Conservation (phyloP, 1,284 basidiomycete genomes). For the Rhodotorula sp. region DNA sequence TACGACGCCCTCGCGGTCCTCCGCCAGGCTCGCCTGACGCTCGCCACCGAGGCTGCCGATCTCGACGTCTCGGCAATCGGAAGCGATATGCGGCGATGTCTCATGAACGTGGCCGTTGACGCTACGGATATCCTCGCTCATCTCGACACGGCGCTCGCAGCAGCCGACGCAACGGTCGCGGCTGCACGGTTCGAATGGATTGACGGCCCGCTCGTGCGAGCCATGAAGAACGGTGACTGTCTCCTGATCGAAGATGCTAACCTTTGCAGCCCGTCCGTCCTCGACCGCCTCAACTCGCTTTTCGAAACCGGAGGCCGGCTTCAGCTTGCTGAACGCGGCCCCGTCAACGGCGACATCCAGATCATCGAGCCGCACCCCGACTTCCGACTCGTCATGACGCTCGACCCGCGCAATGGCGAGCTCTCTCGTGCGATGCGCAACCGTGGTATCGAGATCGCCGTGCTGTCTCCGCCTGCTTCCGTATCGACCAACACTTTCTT, state of each 20-base stretch:
- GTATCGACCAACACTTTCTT: background rate
- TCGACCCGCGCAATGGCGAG: conserved; percentile 88
- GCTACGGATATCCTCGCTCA: background rate
- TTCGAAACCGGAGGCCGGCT: conserved; percentile 79
- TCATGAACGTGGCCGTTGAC: background rate
- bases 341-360: conserved; percentile 71
- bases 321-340: conserved; percentile 84
- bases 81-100: background rate
- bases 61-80: conserved; percentile 12
- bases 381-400: conserved; percentile 92
- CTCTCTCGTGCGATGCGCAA: conserved; percentile 98
- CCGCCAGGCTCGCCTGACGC: conserved; percentile 11
- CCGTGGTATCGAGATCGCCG: conserved; percentile 81
- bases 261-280: conserved; percentile 88
- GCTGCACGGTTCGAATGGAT: conserved; percentile 85
- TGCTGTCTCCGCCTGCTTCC: conserved; percentile 16
- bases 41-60: conserved; percentile 12
- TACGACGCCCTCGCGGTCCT: conserved; percentile 18
- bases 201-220: conserved; percentile 87
- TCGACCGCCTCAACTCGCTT: conserved; percentile 94
- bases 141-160: conserved; percentile 6
- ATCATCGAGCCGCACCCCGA: conserved; percentile 76
- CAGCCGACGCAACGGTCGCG: conserved; percentile 25
- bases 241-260: conserved; percentile 91
- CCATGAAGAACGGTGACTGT: conserved; percentile 86